Conservation (phyloP, 1,284 basidiomycete genomes). For the Ceratobasidium sp. region DNA sequence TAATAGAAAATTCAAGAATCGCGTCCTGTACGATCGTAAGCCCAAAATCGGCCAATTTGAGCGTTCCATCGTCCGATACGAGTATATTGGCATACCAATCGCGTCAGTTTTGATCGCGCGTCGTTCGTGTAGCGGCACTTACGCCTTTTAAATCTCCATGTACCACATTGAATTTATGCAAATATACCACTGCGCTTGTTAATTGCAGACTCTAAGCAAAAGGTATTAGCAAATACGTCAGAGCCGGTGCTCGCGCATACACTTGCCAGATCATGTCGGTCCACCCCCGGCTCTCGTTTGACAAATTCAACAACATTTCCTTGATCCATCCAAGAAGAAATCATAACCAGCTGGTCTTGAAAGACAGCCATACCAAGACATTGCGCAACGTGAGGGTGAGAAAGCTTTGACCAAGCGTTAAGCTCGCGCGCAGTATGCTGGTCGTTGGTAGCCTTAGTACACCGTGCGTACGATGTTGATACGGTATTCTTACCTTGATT, state of each 20-base stretch:
- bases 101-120: not conserved
- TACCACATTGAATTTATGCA: conserved; percentile 24
- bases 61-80: conserved; percentile 8
- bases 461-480: not conserved
- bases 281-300: not conserved
- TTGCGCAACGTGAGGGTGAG: conserved; percentile 6
- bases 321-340: conserved; percentile 27
- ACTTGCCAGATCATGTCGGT: not conserved
- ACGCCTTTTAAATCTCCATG: conserved; percentile 39
- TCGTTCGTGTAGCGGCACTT: not conserved
- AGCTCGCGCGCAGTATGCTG: conserved; percentile 16
- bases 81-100: not conserved
- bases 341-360: not conserved
- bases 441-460: not conserved
- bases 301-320: not conserved
- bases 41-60: conserved; percentile 32
- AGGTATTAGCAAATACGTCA: not conserved
- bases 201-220: conserved; percentile 8
- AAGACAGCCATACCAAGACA: conserved; percentile 1
- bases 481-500: conserved; percentile 7
- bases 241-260: not conserved
- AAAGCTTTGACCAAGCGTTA: conserved; percentile 16
- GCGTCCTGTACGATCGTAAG: conserved; percentile 5
- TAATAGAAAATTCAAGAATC: not conserved
- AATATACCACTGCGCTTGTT: conserved; percentile 2